These are phyloP conservation scores for Botrytis byssoidea DNA, from an alignment of 2,329 filamentous ascomycete genomes.

Conservation along the genomic window DNA sequence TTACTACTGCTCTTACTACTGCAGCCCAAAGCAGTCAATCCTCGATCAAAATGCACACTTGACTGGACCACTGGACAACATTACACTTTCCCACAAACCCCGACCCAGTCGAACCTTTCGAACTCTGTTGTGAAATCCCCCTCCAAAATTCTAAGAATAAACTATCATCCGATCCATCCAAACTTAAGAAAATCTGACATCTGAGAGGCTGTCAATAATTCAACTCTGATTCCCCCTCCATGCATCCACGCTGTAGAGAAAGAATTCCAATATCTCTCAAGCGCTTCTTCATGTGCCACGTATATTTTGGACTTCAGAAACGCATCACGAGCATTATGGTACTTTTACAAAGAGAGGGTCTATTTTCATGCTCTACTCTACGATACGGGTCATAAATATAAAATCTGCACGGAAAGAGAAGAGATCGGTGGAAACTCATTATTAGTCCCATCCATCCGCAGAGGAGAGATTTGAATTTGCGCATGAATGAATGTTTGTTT, in stretches of 20 bases:
- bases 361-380: neutral
- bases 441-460: neutral
- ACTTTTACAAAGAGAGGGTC: neutral
- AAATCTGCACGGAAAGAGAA: neutral
- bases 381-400: neutral
- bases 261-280: neutral
- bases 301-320: neutral
- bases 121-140: neutral
- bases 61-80: neutral
- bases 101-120: neutral
- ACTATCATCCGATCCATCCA: neutral
- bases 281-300: slow-evolving; percentile 2
- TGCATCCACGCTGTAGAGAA: slow-evolving; percentile 5
- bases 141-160: neutral
- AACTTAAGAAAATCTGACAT: neutral
- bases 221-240: neutral
- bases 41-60: neutral
- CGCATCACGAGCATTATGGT: neutral
- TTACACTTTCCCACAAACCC: neutral
- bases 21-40: neutral
- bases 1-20: neutral
- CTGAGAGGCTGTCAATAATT: neutral
- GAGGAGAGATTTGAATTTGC: neutral
- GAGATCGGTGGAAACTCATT: neutral
- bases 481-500: neutral